These are phyloP conservation scores for Mollisia scopiformis DNA, from an alignment of 2,329 filamentous ascomycete species.

Conservation along the genomic window DNA sequence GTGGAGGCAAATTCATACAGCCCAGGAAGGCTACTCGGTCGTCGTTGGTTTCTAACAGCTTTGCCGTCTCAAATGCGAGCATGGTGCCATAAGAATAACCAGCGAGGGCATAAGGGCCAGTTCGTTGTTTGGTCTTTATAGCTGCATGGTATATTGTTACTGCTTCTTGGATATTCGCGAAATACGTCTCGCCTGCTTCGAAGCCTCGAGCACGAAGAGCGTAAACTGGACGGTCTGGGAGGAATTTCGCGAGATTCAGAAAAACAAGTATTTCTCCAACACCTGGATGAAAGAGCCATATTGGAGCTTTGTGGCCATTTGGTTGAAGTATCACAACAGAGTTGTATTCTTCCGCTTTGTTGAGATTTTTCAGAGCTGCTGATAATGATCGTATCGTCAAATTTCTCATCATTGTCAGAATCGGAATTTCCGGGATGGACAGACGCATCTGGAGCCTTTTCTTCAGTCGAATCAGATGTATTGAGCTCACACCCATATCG, in stretches of 20 bases:
- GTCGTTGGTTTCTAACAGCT: slow-evolving; percentile 43
- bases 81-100: slow-evolving; percentile 55
- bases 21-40: slow-evolving; percentile 47
- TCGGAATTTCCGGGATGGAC: slow-evolving; percentile 38
- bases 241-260: slow-evolving; percentile 40
- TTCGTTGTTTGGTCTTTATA: slow-evolving; percentile 46
- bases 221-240: slow-evolving; percentile 48
- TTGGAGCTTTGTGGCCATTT: slow-evolving; percentile 38
- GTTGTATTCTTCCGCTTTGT: slow-evolving; percentile 30
- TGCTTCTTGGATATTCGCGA: slow-evolving; percentile 43
- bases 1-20: slow-evolving; percentile 50
- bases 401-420: slow-evolving; percentile 41
- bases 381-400: slow-evolving; percentile 35
- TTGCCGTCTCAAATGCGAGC: slow-evolving; percentile 53
- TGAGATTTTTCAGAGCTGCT: slow-evolving; percentile 28
- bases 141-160: slow-evolving; percentile 43
- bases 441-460: slow-evolving; percentile 10
- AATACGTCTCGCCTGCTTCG: slow-evolving; percentile 40
- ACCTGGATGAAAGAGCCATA: slow-evolving; percentile 46
- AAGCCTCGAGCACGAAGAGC: slow-evolving; percentile 45
- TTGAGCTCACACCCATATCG: slow-evolving; percentile 35
- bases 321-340: slow-evolving; percentile 39
- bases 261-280: slow-evolving; percentile 46
- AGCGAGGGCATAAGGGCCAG: slow-evolving; percentile 53
- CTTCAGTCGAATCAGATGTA: slow-evolving; percentile 23